phyloP scores from a whole-genome alignment of 257 asterid genomes.

The Scutellaria minor region DNA sequence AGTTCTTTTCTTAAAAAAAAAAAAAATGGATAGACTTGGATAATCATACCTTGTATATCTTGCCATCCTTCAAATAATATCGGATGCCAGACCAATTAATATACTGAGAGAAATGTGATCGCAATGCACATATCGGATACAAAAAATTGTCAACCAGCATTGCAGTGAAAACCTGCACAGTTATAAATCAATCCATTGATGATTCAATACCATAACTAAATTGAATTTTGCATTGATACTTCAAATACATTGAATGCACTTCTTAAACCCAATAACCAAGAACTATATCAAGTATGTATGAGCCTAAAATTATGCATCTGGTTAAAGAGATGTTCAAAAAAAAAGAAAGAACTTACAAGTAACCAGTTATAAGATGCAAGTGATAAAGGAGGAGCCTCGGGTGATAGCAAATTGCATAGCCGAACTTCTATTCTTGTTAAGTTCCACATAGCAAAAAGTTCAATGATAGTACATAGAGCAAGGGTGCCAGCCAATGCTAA shows the following conservation, averaged over 20 bases:
- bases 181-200: constrained; percentile 26
- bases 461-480: constrained; percentile 55
- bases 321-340: not conserved
- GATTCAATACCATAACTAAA: too few species aligned
- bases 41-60: constrained; percentile 61
- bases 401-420: constrained; percentile 76
- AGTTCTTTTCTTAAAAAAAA: too few species aligned
- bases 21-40: not conserved
- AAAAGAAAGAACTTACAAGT: constrained; percentile 58
- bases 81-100: constrained; percentile 85
- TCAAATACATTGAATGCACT: too few species aligned
- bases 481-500: constrained; percentile 54
- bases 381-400: constrained; percentile 77
- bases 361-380: constrained; percentile 80
- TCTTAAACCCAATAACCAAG: too few species aligned
- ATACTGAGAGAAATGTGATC: constrained; percentile 79
- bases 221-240: too few species aligned
- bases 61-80: constrained; percentile 72
- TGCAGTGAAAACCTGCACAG: constrained; percentile 69
- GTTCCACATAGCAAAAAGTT: constrained; percentile 82
- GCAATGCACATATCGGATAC: constrained; percentile 72
- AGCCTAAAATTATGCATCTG: too few species aligned
- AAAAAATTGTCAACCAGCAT: constrained; percentile 76
- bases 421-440: constrained; percentile 82
- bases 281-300: too few species aligned